Percentiles rank a stretch among this genome's conserved stretches.
These are phyloP conservation scores for Cercospora sp. DNA, from an alignment of 2,329 filamentous ascomycete genomes.

Conservation along the genomic window DNA sequence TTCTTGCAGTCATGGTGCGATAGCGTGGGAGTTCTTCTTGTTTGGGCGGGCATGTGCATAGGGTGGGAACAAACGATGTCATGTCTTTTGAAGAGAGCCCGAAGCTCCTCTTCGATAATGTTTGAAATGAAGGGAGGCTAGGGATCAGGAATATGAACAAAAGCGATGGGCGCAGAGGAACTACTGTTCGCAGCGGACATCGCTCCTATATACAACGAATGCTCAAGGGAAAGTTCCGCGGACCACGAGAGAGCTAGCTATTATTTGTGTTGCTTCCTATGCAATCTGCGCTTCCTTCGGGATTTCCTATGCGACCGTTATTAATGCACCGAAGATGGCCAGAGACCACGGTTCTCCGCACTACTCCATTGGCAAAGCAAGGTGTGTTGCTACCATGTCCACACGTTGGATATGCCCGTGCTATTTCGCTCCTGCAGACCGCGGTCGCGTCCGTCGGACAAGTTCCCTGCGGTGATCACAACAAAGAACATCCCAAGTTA, in stretches of 20 bases:
- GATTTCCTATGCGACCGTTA: neutral
- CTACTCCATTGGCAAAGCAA: neutral
- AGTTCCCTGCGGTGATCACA: slow-evolving; percentile 1
- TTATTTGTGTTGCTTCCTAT: neutral
- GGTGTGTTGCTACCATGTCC: neutral
- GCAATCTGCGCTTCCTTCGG: neutral
- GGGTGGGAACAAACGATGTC: neutral
- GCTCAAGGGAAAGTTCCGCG: neutral
- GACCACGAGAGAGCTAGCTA: neutral
- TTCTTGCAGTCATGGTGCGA: neutral
- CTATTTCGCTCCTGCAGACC: neutral
- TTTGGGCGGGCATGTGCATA: neutral
- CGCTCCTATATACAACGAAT: neutral
- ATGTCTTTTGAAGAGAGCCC: neutral
- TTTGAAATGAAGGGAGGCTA: neutral
- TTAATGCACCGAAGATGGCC: neutral
- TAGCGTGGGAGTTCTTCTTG: slow-evolving; percentile 7
- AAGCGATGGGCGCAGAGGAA: neutral
- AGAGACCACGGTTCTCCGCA: neutral
- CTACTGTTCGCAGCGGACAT: neutral
- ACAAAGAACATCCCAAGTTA: neutral
- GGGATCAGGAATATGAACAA: neutral
- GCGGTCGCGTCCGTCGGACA: neutral
- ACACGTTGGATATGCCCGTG: neutral
- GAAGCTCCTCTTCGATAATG: neutral